Evolutionary conservation across 352 stramenopile genomes (phyloP).

Genomic region (Phytophthora cactorum): DNA sequence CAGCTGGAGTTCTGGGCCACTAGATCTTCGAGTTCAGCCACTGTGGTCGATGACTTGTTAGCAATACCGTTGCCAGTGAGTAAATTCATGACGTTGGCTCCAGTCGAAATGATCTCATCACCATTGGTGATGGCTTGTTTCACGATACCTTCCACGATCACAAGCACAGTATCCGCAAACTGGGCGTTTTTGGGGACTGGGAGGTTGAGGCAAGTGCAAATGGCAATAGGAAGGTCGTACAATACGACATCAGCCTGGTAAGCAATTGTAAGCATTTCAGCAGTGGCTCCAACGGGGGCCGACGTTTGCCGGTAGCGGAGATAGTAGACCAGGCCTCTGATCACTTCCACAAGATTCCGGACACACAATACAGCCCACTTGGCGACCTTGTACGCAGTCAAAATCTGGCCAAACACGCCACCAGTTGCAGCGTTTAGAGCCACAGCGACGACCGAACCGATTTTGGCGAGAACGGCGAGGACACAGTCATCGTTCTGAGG

Average conservation of each 20-base stretch:
- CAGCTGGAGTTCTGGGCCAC: slow-evolving; percentile 31
- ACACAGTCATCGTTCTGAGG: slow-evolving; percentile 36
- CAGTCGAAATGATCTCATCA: slow-evolving; percentile 33
- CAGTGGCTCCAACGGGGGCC: slow-evolving; percentile 19
- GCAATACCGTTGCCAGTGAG: slow-evolving; percentile 15
- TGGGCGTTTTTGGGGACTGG: slow-evolving; percentile 4
- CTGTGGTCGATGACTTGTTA: slow-evolving; percentile 15
- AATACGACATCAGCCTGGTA: slow-evolving; percentile 36
- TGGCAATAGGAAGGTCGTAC: slow-evolving; percentile 22
- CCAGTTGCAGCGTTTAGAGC: slow-evolving; percentile 26
- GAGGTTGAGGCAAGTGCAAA: slow-evolving; percentile 19
- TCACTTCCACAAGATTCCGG: slow-evolving; percentile 11
- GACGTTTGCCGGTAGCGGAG: slow-evolving; percentile 30
- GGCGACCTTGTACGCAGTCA: slow-evolving; percentile 6
- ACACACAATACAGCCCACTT: slow-evolving; percentile 23
- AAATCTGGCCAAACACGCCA: slow-evolving; percentile 20
- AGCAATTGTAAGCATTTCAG: slow-evolving; percentile 22
- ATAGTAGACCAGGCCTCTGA: slow-evolving; percentile 28
- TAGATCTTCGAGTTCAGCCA: slow-evolving; percentile 28
- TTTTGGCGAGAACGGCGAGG: slow-evolving; percentile 18
- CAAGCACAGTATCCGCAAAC: slow-evolving; percentile 14
- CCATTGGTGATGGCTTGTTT: slow-evolving; percentile 34
- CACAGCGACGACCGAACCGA: slow-evolving; percentile 22
- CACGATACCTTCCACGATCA: slow-evolving; percentile 34
- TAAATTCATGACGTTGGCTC: slow-evolving; percentile 29